Evolutionary conservation across 2,329 filamentous ascomycete species (phyloP), one percentile per base, ranked within the genome.

Genomic region (Alternaria ventricosa): DNA sequence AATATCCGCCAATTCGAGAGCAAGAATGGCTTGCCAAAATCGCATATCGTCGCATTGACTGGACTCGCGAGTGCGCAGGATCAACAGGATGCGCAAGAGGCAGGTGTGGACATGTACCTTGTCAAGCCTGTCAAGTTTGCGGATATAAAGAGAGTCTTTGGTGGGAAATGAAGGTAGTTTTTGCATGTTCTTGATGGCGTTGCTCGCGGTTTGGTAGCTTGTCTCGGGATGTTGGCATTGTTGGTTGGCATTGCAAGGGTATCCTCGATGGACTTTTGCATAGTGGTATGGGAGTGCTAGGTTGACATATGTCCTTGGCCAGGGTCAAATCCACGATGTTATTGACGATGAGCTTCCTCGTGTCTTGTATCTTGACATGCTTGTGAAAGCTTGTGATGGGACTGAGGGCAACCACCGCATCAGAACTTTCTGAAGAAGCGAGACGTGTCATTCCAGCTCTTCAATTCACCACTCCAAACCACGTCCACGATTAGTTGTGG

Each of bases 91-190:
- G 77, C 78, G 2, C 65, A 71, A n/a, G 69, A 76, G 61, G 76
- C 76, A 1, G 77, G 79, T 0, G 77, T 79, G 2, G 75, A 81
- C 60, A 74, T 77, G 68, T 81, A 79, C 63, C 72, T 76, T 27
- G 75, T 79, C 8, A 81, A 81, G 68, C 79, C 79, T 4, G 73
- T 81, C 46, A 78, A 77, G 55, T 75, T 81, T 65, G 73, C 71
- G 33, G 75, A 77, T 67, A 70, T 77, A 5, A 76, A 67, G 63
- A 64, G 72, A 43, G 59, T 77, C 9, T 74, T 77, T 61, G 73
- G 71, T 0, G 60, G 57, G 23, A 63, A 63, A 25, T 60, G 44
- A 55, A 12, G 25, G 7, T 18, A 9, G 18, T 5, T 30, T 15
- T 23, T 13, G 13, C 20, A 51, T 28, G 20, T 22, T 25, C 33